These are phyloP conservation scores for Podosphaera aphanis DNA, from an alignment of 2,329 filamentous ascomycete genomes.

Conservation along the genomic window DNA sequence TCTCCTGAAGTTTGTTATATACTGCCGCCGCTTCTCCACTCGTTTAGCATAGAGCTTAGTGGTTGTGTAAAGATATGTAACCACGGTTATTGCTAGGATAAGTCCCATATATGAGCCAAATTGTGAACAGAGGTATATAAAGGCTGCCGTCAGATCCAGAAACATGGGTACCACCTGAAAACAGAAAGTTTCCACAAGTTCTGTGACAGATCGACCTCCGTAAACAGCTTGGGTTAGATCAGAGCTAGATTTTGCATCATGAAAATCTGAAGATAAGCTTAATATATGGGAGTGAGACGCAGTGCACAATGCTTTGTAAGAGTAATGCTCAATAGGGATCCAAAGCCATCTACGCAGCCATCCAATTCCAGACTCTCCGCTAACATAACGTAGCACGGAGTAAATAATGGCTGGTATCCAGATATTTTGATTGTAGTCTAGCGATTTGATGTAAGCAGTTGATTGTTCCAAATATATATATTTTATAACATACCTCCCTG, in stretches of 20 bases:
- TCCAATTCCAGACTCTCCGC: conserved; percentile 26
- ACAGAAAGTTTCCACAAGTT: conserved; percentile 33
- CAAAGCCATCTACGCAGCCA: conserved; percentile 27
- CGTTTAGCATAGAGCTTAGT: conserved; percentile 16
- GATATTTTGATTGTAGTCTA: conserved; percentile 19
- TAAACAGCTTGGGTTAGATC: conserved; percentile 41
- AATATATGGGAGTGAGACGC: conserved; percentile 45
- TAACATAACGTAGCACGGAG: conserved; percentile 24
- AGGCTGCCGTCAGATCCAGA: conserved; percentile 35
- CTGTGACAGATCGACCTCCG: conserved; percentile 35
- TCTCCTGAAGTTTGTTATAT: conserved; percentile 15
- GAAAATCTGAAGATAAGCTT: conserved; percentile 46
- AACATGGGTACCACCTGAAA: conserved; percentile 38
- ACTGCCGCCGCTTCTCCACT: conserved; percentile 16
- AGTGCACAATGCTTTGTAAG: conserved; percentile 32
- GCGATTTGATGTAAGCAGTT: neutral
- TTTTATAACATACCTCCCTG: conserved; percentile 6
- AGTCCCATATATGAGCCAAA: conserved; percentile 39
- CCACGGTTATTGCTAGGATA: conserved; percentile 22
- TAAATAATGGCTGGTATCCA: conserved; percentile 30
- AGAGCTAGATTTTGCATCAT: conserved; percentile 39
- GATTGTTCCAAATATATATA: no score
- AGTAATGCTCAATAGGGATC: conserved; percentile 30
- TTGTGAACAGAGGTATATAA: conserved; percentile 33
- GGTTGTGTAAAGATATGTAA: conserved; percentile 29